Evolutionary conservation across 2,329 filamentous ascomycete species (phyloP).

Genomic region (Alternaria metachromatica): DNA sequence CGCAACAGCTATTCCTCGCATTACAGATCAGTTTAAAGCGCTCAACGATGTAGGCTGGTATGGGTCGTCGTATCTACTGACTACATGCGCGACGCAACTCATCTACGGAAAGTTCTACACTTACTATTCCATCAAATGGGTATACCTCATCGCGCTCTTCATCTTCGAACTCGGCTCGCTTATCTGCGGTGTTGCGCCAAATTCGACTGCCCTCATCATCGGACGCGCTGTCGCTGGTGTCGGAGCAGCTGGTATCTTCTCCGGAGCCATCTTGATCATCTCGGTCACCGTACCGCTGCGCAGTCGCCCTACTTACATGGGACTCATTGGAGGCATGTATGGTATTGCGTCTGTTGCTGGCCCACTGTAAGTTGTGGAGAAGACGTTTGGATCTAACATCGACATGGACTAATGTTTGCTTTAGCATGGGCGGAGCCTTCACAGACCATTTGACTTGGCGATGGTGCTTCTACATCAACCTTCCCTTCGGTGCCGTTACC

Average conservation of each 20-base stretch:
- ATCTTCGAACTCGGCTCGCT: slow-evolving; percentile 62
- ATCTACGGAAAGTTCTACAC: slow-evolving; percentile 55
- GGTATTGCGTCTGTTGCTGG: slow-evolving; percentile 57
- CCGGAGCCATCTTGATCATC: slow-evolving; percentile 57
- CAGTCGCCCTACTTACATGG: slow-evolving; percentile 58
- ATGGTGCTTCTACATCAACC: slow-evolving; percentile 57
- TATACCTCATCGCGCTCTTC: slow-evolving; percentile 53
- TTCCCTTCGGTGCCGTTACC: slow-evolving; percentile 58
- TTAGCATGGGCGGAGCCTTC: slow-evolving; percentile 54
- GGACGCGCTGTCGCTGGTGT: slow-evolving; percentile 60
- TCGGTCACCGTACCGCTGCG: slow-evolving; percentile 53
- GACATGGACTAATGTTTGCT: slow-evolving; percentile 22
- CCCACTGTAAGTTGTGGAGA: slow-evolving; percentile 48
- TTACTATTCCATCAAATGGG: slow-evolving; percentile 56
- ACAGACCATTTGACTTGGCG: slow-evolving; percentile 55
- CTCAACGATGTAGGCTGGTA: slow-evolving; percentile 58
- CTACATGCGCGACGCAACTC: slow-evolving; percentile 50
- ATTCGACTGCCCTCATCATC: slow-evolving; percentile 58
- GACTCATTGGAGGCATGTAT: slow-evolving; percentile 58
- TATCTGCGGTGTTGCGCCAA: slow-evolving; percentile 60
- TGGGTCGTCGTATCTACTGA: slow-evolving; percentile 51
- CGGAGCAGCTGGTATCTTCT: slow-evolving; percentile 59
- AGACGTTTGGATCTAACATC: slow-evolving; percentile 4
- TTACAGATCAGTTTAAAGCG: slow-evolving; percentile 57
- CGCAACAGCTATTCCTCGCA: slow-evolving; percentile 56